phyloP scores from a whole-genome alignment of 2,329 filamentous ascomycete species.

The Pezizomycotina sp. region DNA sequence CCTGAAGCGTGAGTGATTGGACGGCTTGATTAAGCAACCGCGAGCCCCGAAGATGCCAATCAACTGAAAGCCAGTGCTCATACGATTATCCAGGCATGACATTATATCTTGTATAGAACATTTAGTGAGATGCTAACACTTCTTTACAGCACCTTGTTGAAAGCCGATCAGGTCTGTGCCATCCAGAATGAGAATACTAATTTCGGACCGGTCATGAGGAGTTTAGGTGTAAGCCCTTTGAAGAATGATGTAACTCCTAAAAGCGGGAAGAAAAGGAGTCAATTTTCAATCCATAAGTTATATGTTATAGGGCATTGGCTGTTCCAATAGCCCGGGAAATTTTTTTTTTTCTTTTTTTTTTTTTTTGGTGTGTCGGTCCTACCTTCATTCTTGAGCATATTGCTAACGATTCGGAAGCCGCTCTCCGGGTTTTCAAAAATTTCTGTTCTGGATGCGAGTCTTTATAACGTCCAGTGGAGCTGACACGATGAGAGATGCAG shows the following conservation, averaged over 20 bases:
- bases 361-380: too few species aligned
- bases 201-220: constrained; percentile 98
- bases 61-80: too few species aligned
- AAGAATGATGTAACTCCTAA: constrained; percentile 57
- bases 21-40: too few species aligned
- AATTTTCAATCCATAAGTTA: background rate
- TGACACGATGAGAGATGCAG: constrained; percentile 88
- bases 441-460: constrained; percentile 93
- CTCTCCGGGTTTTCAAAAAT: constrained; percentile 96
- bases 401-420: constrained; percentile 76
- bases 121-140: too few species aligned
- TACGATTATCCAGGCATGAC: too few species aligned
- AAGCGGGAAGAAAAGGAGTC: constrained; percentile 1
- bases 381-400: constrained; percentile 88
- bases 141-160: constrained; percentile 51
- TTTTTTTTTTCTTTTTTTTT: too few species aligned
- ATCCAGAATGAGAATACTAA: constrained; percentile 99
- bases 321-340: too few species aligned
- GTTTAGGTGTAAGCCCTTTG: constrained; percentile 92
- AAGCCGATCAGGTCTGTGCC: constrained; percentile 93
- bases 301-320: background rate
- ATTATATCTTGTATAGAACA: too few species aligned
- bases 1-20: too few species aligned
- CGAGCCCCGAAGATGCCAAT: too few species aligned
- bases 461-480: constrained; percentile 95